A percentile compares a stretch with the other conserved stretches of the same genome.
Evolutionary conservation across 805 yeast genomes (phyloP).

Genomic region (Metschnikowia bowlesiae): DNA sequence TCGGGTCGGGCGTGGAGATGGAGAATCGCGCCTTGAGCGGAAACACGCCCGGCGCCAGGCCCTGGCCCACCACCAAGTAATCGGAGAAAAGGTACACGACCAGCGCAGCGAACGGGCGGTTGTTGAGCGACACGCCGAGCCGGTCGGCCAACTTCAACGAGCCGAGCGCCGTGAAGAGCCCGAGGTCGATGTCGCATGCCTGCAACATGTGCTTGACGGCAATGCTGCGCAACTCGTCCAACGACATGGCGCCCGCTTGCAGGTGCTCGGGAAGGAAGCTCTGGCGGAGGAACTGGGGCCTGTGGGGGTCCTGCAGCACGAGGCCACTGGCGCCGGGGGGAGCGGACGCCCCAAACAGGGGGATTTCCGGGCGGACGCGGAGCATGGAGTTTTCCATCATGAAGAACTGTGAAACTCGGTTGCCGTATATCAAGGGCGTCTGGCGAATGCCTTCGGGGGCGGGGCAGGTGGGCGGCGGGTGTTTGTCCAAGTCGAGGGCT

Average conservation of each 20-base stretch:
- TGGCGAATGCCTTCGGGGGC: background rate
- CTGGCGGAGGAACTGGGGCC: background rate
- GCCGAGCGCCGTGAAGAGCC: slow-evolving; percentile 29
- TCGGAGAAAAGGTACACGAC: slow-evolving; percentile 33
- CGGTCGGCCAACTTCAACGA: slow-evolving; percentile 33
- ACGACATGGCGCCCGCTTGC: slow-evolving; percentile 8
- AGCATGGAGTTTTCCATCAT: slow-evolving; percentile 1
- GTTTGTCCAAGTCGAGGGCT: no score
- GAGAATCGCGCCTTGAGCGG: slow-evolving; percentile 10
- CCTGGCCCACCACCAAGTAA: slow-evolving; percentile 26
- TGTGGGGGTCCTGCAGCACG: background rate
- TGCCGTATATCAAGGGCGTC: background rate
- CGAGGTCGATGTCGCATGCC: slow-evolving; percentile 21
- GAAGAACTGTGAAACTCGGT: slow-evolving; percentile 1
- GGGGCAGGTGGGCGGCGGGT: no score
- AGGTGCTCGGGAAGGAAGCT: background rate
- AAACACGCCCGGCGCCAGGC: slow-evolving; percentile 8
- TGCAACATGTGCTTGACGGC: slow-evolving; percentile 28
- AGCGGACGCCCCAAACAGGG: background rate
- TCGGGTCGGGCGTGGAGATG: slow-evolving; percentile 21
- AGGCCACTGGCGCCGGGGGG: background rate
- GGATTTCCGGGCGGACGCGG: background rate
- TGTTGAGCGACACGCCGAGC: slow-evolving; percentile 22
- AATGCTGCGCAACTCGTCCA: slow-evolving; percentile 19
- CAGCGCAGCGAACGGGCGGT: slow-evolving; percentile 2